Percentiles rank a stretch among this genome's conserved stretches.
These are phyloP conservation scores for Colletotrichum lupini DNA, from an alignment of 2,329 filamentous ascomycete species.

Conservation along the genomic window DNA sequence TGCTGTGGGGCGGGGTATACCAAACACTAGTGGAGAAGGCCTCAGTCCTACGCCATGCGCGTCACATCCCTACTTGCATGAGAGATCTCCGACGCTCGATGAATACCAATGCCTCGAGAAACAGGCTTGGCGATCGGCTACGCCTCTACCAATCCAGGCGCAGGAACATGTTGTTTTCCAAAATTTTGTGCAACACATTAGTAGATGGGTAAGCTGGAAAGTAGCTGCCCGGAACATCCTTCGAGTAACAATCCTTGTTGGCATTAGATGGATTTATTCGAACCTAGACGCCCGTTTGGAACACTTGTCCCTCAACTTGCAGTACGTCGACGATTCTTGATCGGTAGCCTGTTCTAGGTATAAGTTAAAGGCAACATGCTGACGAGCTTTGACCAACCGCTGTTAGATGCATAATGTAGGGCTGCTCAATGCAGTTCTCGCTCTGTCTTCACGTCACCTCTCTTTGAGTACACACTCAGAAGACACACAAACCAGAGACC, in stretches of 20 bases:
- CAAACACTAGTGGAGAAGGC: not conserved
- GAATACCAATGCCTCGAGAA: conserved; percentile 21
- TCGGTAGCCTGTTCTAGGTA: too few species aligned
- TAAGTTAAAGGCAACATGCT: not conserved
- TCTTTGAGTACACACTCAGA: conserved; percentile 5
- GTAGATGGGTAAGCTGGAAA: conserved; percentile 8
- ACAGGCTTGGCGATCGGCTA: conserved; percentile 14
- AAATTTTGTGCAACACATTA: conserved; percentile 29
- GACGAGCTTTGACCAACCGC: too few species aligned
- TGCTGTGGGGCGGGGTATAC: not conserved
- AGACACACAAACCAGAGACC: conserved; percentile 40
- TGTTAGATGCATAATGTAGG: conserved; percentile 38
- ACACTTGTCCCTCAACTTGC: conserved; percentile 30
- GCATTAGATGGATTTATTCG: conserved; percentile 30
- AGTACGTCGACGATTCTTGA: not conserved
- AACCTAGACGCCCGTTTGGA: conserved; percentile 20
- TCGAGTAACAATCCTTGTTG: not conserved
- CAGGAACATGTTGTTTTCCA: conserved; percentile 25
- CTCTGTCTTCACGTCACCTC: conserved; percentile 41
- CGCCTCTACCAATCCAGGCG: not conserved
- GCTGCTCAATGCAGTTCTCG: conserved; percentile 42
- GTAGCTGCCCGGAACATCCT: fast-evolving
- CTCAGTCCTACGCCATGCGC: not conserved
- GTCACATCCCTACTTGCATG: conserved; percentile 9
- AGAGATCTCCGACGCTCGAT: not conserved